These are phyloP conservation scores for Rhizopogon vulgaris DNA, from an alignment of 768 basidiomycete species.

Conservation along the genomic window DNA sequence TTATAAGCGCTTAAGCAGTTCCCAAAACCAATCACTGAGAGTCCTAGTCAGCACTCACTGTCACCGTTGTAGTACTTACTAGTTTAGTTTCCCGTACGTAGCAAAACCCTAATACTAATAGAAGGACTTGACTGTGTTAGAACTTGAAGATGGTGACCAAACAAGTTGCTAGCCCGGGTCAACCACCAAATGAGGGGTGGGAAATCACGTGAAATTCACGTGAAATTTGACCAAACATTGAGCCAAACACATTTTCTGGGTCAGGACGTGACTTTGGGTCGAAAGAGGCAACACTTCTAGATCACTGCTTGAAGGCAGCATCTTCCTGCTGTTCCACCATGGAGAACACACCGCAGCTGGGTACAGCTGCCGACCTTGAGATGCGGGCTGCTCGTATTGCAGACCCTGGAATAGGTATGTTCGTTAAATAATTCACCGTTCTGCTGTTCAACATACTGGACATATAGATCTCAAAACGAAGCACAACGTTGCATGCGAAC, in stretches of 20 bases:
- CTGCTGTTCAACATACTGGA: constrained; percentile 1
- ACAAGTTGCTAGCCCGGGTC: no score
- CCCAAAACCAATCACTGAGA: no score
- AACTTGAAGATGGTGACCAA: no score
- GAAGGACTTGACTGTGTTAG: no score
- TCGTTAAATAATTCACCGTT: not conserved
- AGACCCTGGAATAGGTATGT: constrained; percentile 66
- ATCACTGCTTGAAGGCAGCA: not conserved
- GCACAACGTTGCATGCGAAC: constrained; percentile 64
- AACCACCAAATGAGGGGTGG: not conserved
- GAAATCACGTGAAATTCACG: constrained; percentile 26
- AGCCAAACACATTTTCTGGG: constrained; percentile 28
- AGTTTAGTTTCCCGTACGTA: no score
- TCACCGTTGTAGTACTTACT: no score
- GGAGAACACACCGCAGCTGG: constrained; percentile 39
- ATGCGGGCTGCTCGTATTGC: constrained; percentile 66
- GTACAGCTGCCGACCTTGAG: constrained; percentile 57
- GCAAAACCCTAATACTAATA: no score
- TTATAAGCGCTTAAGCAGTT: no score
- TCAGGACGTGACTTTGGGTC: not conserved
- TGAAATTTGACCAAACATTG: constrained; percentile 23
- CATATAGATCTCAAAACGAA: constrained; percentile 63
- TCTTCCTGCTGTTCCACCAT: constrained; percentile 17
- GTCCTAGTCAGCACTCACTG: no score
- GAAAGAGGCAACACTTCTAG: not conserved